These are phyloP conservation scores for Fragilariopsis cylindrus DNA, from an alignment of 108 stramenopile genomes.

Conservation along the genomic window DNA sequence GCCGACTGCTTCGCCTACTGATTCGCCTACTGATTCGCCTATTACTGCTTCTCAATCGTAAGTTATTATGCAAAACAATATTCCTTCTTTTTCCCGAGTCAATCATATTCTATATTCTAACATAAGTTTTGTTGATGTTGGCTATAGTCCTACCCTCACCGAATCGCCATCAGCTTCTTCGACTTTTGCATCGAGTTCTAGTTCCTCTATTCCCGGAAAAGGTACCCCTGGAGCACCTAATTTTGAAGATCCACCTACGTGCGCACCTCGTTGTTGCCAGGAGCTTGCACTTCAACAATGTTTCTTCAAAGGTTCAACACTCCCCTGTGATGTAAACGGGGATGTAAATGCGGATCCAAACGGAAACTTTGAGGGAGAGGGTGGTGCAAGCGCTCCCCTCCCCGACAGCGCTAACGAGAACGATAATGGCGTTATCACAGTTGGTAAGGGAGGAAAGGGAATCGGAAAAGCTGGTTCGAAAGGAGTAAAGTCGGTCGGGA, in stretches of 20 bases:
- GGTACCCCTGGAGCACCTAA: neutral
- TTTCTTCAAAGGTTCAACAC: neutral
- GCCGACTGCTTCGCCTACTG: neutral
- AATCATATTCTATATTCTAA: no score
- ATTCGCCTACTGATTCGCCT: neutral
- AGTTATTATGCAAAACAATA: neutral
- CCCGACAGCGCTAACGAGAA: neutral
- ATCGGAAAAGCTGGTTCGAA: neutral
- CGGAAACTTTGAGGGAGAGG: neutral
- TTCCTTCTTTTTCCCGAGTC: neutral
- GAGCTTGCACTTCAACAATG: neutral
- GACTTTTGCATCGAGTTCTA: no score
- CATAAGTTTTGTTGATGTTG: no score
- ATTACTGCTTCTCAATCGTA: neutral
- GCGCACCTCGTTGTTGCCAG: neutral
- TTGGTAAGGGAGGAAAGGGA: neutral
- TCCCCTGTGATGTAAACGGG: slow-evolving; percentile 3
- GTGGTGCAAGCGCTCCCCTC: neutral
- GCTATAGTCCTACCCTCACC: no score
- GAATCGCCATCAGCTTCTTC: no score
- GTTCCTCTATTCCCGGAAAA: no score
- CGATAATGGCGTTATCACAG: neutral
- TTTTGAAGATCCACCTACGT: neutral
- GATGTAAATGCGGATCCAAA: neutral
- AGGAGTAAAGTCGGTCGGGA: neutral